These are phyloP conservation scores for Euclidium syriacum DNA, from an alignment of 345 rosid genomes.

Conservation along the genomic window DNA sequence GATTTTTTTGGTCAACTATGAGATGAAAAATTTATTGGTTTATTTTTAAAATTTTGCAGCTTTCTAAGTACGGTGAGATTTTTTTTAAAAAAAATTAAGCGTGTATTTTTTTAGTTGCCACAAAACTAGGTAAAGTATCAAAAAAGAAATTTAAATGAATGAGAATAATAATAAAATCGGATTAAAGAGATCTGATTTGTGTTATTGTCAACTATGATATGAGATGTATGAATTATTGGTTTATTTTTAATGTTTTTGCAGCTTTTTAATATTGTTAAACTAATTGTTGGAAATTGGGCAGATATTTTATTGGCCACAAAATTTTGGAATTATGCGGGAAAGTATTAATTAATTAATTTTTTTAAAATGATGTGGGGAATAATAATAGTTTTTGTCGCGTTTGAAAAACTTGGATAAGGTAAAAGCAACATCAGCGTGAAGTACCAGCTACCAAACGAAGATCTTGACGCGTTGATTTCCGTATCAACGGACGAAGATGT, in stretches of 20 bases:
- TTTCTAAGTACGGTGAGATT: too few relatives aligned
- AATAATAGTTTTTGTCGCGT: background rate
- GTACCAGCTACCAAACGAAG: slow-evolving; percentile 94
- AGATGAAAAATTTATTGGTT: background rate
- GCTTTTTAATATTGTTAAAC: background rate
- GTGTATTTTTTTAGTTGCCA: too few relatives aligned
- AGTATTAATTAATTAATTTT: background rate
- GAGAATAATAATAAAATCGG: too few relatives aligned
- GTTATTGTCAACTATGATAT: background rate
- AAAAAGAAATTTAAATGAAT: too few relatives aligned
- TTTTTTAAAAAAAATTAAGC: too few relatives aligned
- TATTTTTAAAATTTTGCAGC: background rate
- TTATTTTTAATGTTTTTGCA: background rate
- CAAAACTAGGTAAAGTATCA: too few relatives aligned
- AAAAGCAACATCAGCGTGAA: slow-evolving; percentile 58
- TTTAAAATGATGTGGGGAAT: background rate
- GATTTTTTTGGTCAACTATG: background rate
- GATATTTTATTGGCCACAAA: slow-evolving; percentile 11
- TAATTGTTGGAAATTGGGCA: slow-evolving; percentile 20
- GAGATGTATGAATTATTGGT: background rate
- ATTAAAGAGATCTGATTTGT: background rate
- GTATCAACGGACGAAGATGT: slow-evolving; percentile 92
- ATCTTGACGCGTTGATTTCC: slow-evolving; percentile 91
- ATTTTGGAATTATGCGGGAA: slow-evolving; percentile 22
- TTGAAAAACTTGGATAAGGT: slow-evolving; percentile 39